These are phyloP conservation scores for Orbilia oligospora DNA, from an alignment of 2,329 filamentous ascomycete genomes.

Conservation along the genomic window DNA sequence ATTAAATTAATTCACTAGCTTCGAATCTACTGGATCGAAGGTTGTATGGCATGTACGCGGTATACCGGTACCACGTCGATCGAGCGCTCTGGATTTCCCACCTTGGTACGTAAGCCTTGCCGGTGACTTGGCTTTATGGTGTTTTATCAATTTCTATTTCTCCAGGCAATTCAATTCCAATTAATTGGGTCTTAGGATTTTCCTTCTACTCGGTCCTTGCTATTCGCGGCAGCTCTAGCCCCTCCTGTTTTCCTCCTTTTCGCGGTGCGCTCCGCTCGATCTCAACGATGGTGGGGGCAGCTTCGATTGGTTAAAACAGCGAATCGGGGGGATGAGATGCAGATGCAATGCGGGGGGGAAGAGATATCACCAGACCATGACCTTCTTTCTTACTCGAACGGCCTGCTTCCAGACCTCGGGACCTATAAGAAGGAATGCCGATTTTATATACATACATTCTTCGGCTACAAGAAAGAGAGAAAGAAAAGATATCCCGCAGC, in stretches of 20 bases:
- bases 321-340: slow-evolving; percentile 33
- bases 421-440: not conserved
- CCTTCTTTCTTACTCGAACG: slow-evolving; percentile 37
- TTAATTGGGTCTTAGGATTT: slow-evolving; percentile 38
- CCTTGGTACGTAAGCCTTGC: slow-evolving; percentile 28
- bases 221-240: slow-evolving; percentile 58
- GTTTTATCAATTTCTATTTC: slow-evolving; percentile 42
- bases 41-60: slow-evolving; percentile 20
- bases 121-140: slow-evolving; percentile 30
- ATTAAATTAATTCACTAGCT: slow-evolving; percentile 12
- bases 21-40: not conserved
- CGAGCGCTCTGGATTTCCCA: slow-evolving; percentile 25
- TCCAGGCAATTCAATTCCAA: slow-evolving; percentile 25
- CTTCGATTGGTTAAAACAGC: slow-evolving; percentile 48
- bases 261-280: slow-evolving; percentile 55
- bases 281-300: slow-evolving; percentile 32
- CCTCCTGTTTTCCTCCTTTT: slow-evolving; percentile 44
- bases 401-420: slow-evolving; percentile 14
- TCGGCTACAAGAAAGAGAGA: slow-evolving; percentile 19
- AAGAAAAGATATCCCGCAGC: slow-evolving; percentile 26
- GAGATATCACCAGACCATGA: slow-evolving; percentile 31
- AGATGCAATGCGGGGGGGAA: slow-evolving; percentile 34
- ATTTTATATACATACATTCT: slow-evolving; percentile 3
- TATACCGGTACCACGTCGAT: slow-evolving; percentile 14
- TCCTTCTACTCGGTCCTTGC: slow-evolving; percentile 8